Evolutionary conservation across 371 early-diverging fungal species (phyloP).

Genomic region (Rhizoclosmatium hyalinum): DNA sequence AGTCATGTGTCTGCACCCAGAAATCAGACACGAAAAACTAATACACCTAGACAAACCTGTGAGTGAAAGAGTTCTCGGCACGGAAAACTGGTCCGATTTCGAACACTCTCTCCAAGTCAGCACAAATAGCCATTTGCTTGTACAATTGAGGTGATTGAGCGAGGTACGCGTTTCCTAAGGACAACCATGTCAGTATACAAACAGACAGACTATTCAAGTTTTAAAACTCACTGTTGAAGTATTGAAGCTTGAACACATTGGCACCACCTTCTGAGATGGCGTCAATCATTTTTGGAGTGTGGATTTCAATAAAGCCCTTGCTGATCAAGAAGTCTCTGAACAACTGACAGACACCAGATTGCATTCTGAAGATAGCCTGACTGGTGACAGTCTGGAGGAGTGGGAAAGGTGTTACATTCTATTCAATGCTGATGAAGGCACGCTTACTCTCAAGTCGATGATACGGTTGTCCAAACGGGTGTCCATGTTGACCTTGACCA

Average conservation of each 20-base stretch:
- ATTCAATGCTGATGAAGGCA: background rate
- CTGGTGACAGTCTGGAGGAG: slow-evolving; percentile 83
- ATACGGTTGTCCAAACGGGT: slow-evolving; percentile 97
- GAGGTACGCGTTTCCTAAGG: slow-evolving; percentile 83
- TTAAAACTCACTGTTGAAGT: slow-evolving; percentile 86
- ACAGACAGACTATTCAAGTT: slow-evolving; percentile 6
- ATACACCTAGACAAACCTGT: background rate
- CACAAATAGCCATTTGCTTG: slow-evolving; percentile 99
- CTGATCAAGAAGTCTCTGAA: slow-evolving; percentile 93
- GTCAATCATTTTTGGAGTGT: slow-evolving; percentile 97
- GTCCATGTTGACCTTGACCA: slow-evolving; percentile 82
- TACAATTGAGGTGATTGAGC: slow-evolving; percentile 99
- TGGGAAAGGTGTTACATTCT: too few relatives aligned
- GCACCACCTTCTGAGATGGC: slow-evolving; percentile 99
- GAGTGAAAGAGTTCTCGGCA: slow-evolving; percentile 98
- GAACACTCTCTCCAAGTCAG: slow-evolving; percentile 98
- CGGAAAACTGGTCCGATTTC: slow-evolving; percentile 99
- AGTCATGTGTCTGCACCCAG: slow-evolving; percentile 95
- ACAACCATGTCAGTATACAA: background rate
- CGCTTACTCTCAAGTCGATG: slow-evolving; percentile 88
- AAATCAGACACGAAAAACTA: background rate
- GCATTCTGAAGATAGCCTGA: slow-evolving; percentile 98
- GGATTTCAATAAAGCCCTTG: slow-evolving; percentile 96
- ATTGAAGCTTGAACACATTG: slow-evolving; percentile 97
- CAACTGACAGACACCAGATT: slow-evolving; percentile 90